phyloP scores from a whole-genome alignment of 805 yeast species.

The Kodamaea jinghongensis region DNA sequence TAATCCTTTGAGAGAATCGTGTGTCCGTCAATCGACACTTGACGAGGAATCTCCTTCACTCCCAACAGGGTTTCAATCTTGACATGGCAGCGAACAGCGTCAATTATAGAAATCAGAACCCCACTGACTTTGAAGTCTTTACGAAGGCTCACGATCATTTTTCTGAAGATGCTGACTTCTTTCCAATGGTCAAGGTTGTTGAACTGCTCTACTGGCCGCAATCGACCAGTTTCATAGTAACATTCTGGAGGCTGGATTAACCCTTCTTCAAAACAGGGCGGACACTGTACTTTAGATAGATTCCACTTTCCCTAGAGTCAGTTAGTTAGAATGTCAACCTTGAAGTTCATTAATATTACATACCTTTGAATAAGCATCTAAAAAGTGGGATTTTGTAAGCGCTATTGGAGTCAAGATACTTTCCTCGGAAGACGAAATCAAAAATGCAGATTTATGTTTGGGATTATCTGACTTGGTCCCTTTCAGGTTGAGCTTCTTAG shows the following conservation, averaged over 20 bases:
- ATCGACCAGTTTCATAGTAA: slow-evolving; percentile 47
- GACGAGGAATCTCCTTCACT: slow-evolving; percentile 50
- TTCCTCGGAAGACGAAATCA: slow-evolving; percentile 20
- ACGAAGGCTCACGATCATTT: slow-evolving; percentile 35
- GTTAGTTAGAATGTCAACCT: not conserved
- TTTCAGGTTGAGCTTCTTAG: not conserved
- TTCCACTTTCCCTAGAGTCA: slow-evolving; percentile 49
- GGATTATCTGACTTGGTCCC: not conserved
- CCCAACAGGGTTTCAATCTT: slow-evolving; percentile 49
- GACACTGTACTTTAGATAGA: slow-evolving; percentile 52
- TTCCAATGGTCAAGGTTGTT: slow-evolving; percentile 50
- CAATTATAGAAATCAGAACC: slow-evolving; percentile 58
- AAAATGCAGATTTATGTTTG: slow-evolving; percentile 5
- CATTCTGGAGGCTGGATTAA: slow-evolving; percentile 61
- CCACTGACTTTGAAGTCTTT: slow-evolving; percentile 47
- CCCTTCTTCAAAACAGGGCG: slow-evolving; percentile 48
- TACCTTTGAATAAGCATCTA: slow-evolving; percentile 51
- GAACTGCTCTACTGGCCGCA: slow-evolving; percentile 42
- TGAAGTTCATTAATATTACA: slow-evolving; percentile 13
- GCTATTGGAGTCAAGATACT: slow-evolving; percentile 20
- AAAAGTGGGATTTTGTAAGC: slow-evolving; percentile 49
- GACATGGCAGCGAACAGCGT: slow-evolving; percentile 45
- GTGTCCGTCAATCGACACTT: slow-evolving; percentile 65
- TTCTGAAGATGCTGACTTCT: slow-evolving; percentile 33
- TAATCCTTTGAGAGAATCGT: slow-evolving; percentile 56